phyloP scores from a whole-genome alignment of 306 rosid species.

The Fragaria ananassa region DNA sequence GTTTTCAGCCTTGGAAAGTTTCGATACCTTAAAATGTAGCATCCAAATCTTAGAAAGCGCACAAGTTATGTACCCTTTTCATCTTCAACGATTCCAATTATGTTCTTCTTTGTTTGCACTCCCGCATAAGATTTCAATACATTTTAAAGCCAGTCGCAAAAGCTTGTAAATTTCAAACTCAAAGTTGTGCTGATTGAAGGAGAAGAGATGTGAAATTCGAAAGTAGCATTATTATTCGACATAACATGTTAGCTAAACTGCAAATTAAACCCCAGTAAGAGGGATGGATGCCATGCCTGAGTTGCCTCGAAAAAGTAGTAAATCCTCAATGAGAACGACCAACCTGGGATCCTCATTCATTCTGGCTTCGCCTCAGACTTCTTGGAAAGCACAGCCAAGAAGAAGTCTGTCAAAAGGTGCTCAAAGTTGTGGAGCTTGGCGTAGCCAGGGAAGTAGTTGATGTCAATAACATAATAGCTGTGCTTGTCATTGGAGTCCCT shows the following conservation, averaged over 20 bases:
- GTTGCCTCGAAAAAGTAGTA: neutral
- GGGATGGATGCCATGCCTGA: neutral
- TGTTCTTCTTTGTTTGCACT: too few species aligned
- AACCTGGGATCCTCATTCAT: neutral
- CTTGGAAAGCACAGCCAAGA: constrained; percentile 27
- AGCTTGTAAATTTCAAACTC: too few species aligned
- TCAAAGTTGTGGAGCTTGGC: constrained; percentile 54
- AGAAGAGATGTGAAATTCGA: too few species aligned
- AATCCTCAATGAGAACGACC: neutral
- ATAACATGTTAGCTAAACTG: neutral
- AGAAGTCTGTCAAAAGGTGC: constrained; percentile 42
- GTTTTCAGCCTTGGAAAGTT: too few species aligned
- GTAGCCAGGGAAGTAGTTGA: constrained; percentile 79
- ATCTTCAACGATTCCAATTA: too few species aligned
- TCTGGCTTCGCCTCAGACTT: neutral
- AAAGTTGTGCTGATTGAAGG: too few species aligned
- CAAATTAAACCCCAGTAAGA: neutral
- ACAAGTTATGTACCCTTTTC: too few species aligned
- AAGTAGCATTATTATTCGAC: neutral
- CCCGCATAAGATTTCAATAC: too few species aligned
- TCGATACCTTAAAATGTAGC: too few species aligned
- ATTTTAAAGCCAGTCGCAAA: too few species aligned
- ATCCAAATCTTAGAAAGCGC: too few species aligned
- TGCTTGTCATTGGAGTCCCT: constrained; percentile 34
- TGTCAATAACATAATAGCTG: constrained; percentile 56